Base-by-base conservation (phyloP, 1,284 basidiomycete genomes). In the Sanguinoderma infundibulare region DNA sequence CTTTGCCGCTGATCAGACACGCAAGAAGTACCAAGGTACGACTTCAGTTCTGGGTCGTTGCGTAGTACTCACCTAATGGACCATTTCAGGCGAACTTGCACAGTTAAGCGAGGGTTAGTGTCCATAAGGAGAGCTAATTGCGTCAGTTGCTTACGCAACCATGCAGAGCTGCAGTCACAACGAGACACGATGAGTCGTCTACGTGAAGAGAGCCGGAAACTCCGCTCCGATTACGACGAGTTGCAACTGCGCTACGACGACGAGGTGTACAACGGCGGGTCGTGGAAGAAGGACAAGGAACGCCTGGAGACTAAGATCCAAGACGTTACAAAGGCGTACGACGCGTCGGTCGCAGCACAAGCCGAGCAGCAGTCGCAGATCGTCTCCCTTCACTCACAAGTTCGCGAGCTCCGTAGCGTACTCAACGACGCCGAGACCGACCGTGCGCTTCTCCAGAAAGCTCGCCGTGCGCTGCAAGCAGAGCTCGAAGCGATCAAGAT, bases 221-320 rank as follows among this genome's bases (percentile, higher is more conserved):
- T 89, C 38, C 87, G 91, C 15, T 89, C 89, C 0, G 88, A 94
- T 65, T 85, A 89, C 56, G 91, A 94, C 61, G 87, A 92, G 57
- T 81, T 95, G 2, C 89, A 92, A 66, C 75, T 90, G 42, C 83
- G 86, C 39, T 88, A 87, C 67, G 90, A 94, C 62, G 89, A 93
- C 66, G 91, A 94, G 68, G 81, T 89, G 1, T 91, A 91, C 73
- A 90, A 84, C 60, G 87, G 87, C 49, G 84, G 87, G 10, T 86
- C 89, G 3, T 95, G 92, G 92, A 91, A 91, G 79, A 91, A 92
- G 67, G 92, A 95, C 75, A 92, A 88, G 72, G 92, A 94, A 63
- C 87, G 91, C 10, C 78, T 95, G 72, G 92, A 95, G 63, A 89
- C 86, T 46, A 94, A 94, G 80, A 91, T 94, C 54, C 74, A 74